phyloP scores from a whole-genome alignment of 2,329 filamentous ascomycete species.

The Ramularia endophylla region DNA sequence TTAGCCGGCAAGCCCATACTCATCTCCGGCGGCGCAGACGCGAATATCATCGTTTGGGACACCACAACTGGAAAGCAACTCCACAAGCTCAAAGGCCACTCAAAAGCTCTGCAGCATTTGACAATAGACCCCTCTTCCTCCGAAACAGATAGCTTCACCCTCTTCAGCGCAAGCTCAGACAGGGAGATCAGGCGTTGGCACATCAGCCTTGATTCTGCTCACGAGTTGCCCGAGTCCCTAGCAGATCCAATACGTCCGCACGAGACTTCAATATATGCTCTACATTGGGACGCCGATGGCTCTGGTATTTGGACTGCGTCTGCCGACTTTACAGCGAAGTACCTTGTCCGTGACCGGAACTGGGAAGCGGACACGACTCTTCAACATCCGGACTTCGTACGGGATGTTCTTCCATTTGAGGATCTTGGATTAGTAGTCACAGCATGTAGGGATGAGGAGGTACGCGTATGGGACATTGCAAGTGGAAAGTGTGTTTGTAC shows the following conservation, averaged over 20 bases:
- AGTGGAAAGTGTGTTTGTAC: conserved; percentile 28
- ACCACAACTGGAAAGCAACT: conserved; percentile 61
- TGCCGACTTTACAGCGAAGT: conserved; percentile 82
- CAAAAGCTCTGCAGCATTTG: conserved; percentile 73
- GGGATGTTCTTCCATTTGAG: conserved; percentile 63
- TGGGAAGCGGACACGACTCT: conserved; percentile 70
- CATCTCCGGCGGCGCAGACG: conserved; percentile 43
- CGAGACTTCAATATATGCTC: conserved; percentile 81
- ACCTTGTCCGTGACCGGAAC: conserved; percentile 60
- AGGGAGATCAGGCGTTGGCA: conserved; percentile 68
- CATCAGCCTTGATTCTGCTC: conserved; percentile 48
- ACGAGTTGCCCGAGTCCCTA: conserved; percentile 47
- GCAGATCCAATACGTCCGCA: conserved; percentile 64
- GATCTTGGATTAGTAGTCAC: conserved; percentile 74
- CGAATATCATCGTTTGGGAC: conserved; percentile 68
- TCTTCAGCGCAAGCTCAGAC: conserved; percentile 68
- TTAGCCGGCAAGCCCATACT: conserved; percentile 54
- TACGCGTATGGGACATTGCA: conserved; percentile 74
- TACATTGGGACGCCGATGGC: conserved; percentile 60
- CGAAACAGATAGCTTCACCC: conserved; percentile 39
- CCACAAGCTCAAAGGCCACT: conserved; percentile 71
- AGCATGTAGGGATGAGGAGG: conserved; percentile 82
- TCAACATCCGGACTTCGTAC: conserved; percentile 82
- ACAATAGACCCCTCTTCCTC: conserved; percentile 63
- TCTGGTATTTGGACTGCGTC: conserved; percentile 84